These are phyloP conservation scores for Suillus alpinus DNA, from an alignment of 768 basidiomycete species.

Conservation along the genomic window DNA sequence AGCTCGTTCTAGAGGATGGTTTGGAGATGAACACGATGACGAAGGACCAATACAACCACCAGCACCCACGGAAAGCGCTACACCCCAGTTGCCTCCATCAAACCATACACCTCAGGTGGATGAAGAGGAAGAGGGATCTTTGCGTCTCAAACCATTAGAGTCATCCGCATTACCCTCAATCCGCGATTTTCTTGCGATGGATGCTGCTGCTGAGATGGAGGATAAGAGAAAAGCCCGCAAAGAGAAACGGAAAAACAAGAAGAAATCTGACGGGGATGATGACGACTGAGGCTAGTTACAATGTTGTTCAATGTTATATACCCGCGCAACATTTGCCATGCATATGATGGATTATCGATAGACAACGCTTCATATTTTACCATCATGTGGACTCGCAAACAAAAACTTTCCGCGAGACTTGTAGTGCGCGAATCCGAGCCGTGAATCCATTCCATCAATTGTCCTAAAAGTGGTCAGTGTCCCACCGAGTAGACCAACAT, in stretches of 20 bases:
- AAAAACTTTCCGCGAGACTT: constrained; percentile 51
- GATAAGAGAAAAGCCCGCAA: constrained; percentile 73
- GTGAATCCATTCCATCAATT: constrained; percentile 75
- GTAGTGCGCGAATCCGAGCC: constrained; percentile 60
- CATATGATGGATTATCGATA: not conserved
- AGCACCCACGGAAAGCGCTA: constrained; percentile 3
- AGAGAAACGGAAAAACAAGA: constrained; percentile 62
- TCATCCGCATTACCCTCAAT: constrained; percentile 85
- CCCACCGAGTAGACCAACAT: not conserved
- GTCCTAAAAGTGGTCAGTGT: constrained; percentile 38
- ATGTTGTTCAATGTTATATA: not conserved
- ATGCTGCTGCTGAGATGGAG: constrained; percentile 59
- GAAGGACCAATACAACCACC: not conserved
- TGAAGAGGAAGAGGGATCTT: constrained; percentile 42
- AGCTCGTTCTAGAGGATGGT: constrained; percentile 38
- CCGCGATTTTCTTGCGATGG: constrained; percentile 76
- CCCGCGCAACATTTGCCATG: not conserved
- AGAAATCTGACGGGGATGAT: constrained; percentile 27
- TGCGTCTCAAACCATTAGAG: constrained; percentile 68
- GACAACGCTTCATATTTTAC: constrained; percentile 1
- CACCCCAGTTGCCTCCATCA: constrained; percentile 13
- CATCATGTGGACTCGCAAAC: constrained; percentile 17
- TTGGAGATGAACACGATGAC: constrained; percentile 39
- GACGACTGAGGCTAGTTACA: constrained; percentile 27
- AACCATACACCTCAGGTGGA: constrained; percentile 25